Conservation (phyloP, 2,329 filamentous ascomycete genomes). For the Bipolaris zeicola region DNA sequence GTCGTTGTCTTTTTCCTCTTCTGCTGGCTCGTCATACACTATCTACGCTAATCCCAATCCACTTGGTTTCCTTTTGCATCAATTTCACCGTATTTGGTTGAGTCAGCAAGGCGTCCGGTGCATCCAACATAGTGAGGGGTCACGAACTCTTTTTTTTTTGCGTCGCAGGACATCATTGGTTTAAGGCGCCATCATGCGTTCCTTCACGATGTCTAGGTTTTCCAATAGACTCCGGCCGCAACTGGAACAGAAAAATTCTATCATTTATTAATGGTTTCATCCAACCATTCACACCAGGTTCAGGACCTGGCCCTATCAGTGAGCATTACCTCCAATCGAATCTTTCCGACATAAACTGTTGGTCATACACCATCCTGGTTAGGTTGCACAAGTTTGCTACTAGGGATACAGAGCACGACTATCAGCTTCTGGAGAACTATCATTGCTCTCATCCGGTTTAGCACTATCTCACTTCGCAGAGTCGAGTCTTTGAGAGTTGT, state of each 20-base stretch:
- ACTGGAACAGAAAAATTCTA: neutral
- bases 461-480: too few species aligned
- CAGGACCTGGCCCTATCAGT: too few species aligned
- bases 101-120: neutral
- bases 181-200: neutral
- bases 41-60: constrained; percentile 60
- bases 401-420: neutral
- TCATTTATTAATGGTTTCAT: neutral
- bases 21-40: constrained; percentile 90
- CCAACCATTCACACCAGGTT: too few species aligned
- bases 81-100: neutral
- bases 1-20: constrained; percentile 87
- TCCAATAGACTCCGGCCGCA: neutral
- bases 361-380: neutral
- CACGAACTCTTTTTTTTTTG: neutral
- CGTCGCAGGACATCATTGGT: neutral
- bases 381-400: neutral
- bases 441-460: neutral
- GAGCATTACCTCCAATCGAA: neutral
- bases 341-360: neutral
- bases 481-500: too few species aligned
- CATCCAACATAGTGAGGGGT: neutral
- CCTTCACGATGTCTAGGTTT: neutral
- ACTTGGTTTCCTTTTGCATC: neutral
- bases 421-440: neutral